A percentile compares a stretch with the other conserved stretches of the same genome.
Evolutionary conservation across 2,329 filamentous ascomycete species (phyloP).

Genomic region (Penicillium sp.): DNA sequence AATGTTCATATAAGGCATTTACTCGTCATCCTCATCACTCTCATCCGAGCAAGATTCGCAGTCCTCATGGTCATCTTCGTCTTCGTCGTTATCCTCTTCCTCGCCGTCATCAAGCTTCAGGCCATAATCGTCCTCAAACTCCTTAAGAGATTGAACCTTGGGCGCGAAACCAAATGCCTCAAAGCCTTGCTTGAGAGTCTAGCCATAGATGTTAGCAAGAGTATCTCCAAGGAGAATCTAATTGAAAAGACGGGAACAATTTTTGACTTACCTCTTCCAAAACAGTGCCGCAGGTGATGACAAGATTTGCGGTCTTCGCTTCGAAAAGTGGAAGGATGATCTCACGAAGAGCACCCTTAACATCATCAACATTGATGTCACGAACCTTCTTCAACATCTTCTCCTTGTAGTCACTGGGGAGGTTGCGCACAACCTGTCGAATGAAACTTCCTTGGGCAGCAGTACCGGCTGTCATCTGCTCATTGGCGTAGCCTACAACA

Average conservation of each 20-base stretch:
- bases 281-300: slow-evolving; percentile 84
- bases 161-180: slow-evolving; percentile 77
- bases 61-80: slow-evolving; percentile 48
- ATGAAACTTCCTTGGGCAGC: slow-evolving; percentile 86
- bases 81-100: slow-evolving; percentile 65
- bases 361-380: slow-evolving; percentile 74
- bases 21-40: slow-evolving; percentile 40
- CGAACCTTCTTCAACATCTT: slow-evolving; percentile 77
- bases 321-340: slow-evolving; percentile 80
- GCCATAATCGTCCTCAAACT: slow-evolving; percentile 91
- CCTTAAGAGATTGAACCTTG: slow-evolving; percentile 71
- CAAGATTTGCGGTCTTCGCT: slow-evolving; percentile 78
- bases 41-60: slow-evolving; percentile 50
- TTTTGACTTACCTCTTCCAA: slow-evolving; percentile 76
- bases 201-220: slow-evolving; percentile 18
- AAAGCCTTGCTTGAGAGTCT: slow-evolving; percentile 79
- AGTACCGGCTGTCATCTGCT: slow-evolving; percentile 80
- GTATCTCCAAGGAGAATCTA: background rate
- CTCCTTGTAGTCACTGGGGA: slow-evolving; percentile 78
- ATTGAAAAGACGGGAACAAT: background rate
- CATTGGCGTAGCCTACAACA: slow-evolving; percentile 82
- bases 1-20: slow-evolving; percentile 17
- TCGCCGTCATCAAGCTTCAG: slow-evolving; percentile 67
- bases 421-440: slow-evolving; percentile 74
- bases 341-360: slow-evolving; percentile 73